Evolutionary conservation across 139 green algal genomes (phyloP), one percentile per base, ranked within the genome.

Genomic region (Chlorella sp.): DNA sequence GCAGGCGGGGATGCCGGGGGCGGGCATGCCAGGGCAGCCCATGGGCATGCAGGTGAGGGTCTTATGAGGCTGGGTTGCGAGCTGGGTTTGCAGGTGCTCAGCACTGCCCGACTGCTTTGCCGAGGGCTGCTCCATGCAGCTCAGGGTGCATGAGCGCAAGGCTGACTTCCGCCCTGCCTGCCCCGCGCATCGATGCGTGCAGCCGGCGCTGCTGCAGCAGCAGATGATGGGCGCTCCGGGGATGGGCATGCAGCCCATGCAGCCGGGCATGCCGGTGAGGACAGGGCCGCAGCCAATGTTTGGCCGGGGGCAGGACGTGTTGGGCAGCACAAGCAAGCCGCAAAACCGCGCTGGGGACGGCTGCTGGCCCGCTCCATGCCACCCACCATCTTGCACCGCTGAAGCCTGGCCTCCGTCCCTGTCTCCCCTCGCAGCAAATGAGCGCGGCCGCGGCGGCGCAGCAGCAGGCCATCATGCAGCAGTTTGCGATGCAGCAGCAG

Each of bases 401-500:
- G n/a, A n/a, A n/a, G n/a, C n/a, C n/a, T n/a, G n/a, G n/a, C n/a
- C n/a, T n/a, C n/a, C n/a, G n/a, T 3, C 51, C 14, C 51, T 60
- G 2, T 16, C 9, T n/a, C 32, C 41, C 58, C 26, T 40, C 56
- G 81, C 81, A 85, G 81, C 81, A 69, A 28, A n/a, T 26, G 22
- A 60, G 51, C 51, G 51, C 51, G 51, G 51, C 51, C 51, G 34
- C 34, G 24, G 76, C 64, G 14, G 48, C 64, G 36, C 83, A 87
- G 83, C 83, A 87, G 83, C 83, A 87, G 83, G 58, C 80, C 38
- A 65, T 86, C 34, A 70, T 70, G 76, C 83, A 76, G 73, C 82
- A 82, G 82, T 73, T 86, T 46, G 74, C 74, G 36, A 43, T 62
- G 56, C 81, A 86, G 54, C 76, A 82, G 46, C 81, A 86, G 82